A percentile compares a stretch with the other conserved stretches of the same genome.
These are phyloP conservation scores for Luzula sylvatica DNA, from an alignment of 176 grass and related monocot species.

Conservation along the genomic window DNA sequence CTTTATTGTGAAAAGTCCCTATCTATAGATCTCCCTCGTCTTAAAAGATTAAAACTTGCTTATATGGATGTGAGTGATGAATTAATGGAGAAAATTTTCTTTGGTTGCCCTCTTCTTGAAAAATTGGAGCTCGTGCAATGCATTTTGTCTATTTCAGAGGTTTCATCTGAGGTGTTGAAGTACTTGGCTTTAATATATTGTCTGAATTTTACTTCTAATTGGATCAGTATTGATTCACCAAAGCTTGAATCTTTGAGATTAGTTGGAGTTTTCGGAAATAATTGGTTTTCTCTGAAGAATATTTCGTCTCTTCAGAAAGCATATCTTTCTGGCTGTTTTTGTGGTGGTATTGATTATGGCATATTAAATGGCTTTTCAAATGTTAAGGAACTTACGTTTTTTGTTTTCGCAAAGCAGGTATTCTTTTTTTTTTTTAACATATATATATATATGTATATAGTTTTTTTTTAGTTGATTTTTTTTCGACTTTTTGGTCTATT, in stretches of 20 bases:
- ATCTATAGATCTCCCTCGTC: neutral
- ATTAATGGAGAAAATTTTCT: neutral
- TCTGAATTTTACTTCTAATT: neutral
- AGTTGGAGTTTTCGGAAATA: neutral
- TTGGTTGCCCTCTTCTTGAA: neutral
- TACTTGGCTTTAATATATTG: neutral
- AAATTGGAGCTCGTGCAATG: neutral
- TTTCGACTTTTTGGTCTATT: no score
- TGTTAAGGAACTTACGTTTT: neutral
- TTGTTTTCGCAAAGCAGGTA: no score
- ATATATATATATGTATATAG: no score
- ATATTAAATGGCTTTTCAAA: neutral
- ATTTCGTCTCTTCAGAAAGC: no score
- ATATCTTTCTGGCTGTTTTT: neutral
- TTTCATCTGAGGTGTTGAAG: neutral
- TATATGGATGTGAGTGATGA: neutral
- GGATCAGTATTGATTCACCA: neutral
- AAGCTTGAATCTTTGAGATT: neutral
- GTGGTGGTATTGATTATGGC: neutral
- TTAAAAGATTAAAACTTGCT: conserved; percentile 7
- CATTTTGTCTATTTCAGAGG: neutral
- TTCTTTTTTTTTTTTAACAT: no score
- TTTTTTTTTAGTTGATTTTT: no score
- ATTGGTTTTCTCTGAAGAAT: no score
- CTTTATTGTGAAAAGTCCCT: neutral